A percentile compares a stretch with the other conserved stretches of the same genome.
These are phyloP conservation scores for Anisodus acutangulus DNA, from an alignment of 257 asterid genomes.

Conservation along the genomic window DNA sequence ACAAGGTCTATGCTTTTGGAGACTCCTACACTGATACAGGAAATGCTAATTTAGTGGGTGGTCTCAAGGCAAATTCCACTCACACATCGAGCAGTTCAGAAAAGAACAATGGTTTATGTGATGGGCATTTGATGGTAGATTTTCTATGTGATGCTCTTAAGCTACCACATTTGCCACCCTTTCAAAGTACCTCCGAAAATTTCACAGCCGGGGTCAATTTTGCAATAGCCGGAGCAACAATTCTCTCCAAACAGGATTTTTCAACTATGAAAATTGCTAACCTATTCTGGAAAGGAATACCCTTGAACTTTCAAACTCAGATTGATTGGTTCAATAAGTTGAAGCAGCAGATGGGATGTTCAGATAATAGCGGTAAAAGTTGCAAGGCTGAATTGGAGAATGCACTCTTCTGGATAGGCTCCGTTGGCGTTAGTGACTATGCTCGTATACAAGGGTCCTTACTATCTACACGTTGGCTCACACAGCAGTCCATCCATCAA, in stretches of 20 bases:
- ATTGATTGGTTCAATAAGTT: slow-evolving; percentile 51
- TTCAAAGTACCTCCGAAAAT: slow-evolving; percentile 33
- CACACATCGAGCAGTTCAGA: neutral
- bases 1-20: slow-evolving; percentile 53
- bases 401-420: slow-evolving; percentile 60
- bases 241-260: slow-evolving; percentile 36
- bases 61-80: neutral
- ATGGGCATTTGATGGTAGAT: slow-evolving; percentile 46
- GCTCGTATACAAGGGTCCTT: slow-evolving; percentile 37
- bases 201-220: slow-evolving; percentile 40
- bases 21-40: slow-evolving; percentile 54
- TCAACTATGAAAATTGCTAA: slow-evolving; percentile 21
- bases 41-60: slow-evolving; percentile 41
- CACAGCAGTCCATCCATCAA: slow-evolving; percentile 38
- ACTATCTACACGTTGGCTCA: slow-evolving; percentile 34
- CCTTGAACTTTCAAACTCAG: slow-evolving; percentile 47
- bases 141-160: slow-evolving; percentile 45
- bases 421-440: slow-evolving; percentile 49
- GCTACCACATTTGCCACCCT: slow-evolving; percentile 42
- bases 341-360: slow-evolving; percentile 33
- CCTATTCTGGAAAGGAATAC: slow-evolving; percentile 42
- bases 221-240: slow-evolving; percentile 53
- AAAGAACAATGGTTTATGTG: slow-evolving; percentile 29
- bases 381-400: slow-evolving; percentile 43
- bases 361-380: slow-evolving; percentile 22